phyloP scores from a whole-genome alignment of 1,139 yeast species.

The Taiozyma sp. region DNA sequence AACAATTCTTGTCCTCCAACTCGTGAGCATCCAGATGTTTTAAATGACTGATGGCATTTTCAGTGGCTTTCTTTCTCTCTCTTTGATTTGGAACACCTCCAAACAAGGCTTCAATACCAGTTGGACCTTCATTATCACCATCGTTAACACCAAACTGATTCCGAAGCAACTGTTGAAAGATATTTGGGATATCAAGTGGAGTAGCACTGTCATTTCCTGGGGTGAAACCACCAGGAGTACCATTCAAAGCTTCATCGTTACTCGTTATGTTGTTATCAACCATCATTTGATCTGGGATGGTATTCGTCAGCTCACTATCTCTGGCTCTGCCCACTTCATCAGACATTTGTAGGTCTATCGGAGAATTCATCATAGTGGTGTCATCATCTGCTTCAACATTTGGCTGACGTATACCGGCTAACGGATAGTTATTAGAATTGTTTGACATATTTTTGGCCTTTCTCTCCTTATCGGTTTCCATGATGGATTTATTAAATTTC shows the following conservation, averaged over 20 bases:
- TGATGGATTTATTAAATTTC: too few relatives aligned
- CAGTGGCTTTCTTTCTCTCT: background rate
- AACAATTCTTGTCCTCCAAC: constrained; percentile 36
- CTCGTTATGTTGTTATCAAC: background rate
- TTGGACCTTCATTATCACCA: background rate
- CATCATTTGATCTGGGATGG: background rate
- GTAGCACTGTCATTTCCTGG: background rate
- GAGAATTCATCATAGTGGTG: background rate
- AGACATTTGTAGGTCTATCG: background rate
- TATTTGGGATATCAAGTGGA: background rate
- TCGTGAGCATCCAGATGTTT: background rate
- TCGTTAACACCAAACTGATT: background rate
- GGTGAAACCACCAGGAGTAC: too few relatives aligned
- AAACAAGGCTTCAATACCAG: background rate
- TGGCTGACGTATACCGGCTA: background rate
- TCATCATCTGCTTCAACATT: background rate
- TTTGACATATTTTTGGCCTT: background rate
- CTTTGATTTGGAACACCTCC: too few relatives aligned
- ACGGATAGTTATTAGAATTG: background rate
- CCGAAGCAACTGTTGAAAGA: background rate
- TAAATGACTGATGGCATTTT: constrained; percentile 3
- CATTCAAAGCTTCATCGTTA: background rate
- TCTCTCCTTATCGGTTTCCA: background rate
- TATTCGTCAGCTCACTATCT: background rate
- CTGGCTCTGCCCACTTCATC: background rate